Conservation (phyloP, 2,329 filamentous ascomycete species). For the Bipolaris bicolor region DNA sequence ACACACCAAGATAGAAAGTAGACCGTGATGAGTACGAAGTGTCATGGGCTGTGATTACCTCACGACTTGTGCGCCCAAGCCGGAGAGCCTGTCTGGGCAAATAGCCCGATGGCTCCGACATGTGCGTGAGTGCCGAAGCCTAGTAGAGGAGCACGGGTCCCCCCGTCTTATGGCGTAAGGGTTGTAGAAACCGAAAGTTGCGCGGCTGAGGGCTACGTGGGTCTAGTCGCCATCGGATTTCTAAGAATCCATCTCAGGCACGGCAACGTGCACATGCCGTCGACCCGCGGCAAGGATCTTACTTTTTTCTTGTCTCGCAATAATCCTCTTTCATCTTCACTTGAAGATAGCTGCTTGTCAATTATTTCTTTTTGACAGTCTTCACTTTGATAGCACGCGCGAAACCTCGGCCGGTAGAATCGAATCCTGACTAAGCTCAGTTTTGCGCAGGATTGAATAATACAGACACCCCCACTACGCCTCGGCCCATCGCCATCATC, state of each 20-base stretch:
- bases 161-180: neutral
- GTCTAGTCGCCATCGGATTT: conserved; percentile 33
- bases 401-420: neutral
- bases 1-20: conserved; percentile 15
- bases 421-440: neutral
- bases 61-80: conserved; percentile 9
- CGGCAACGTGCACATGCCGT: conserved; percentile 30
- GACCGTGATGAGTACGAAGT: conserved; percentile 25
- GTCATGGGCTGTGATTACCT: conserved; percentile 24
- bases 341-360: conserved; percentile 12
- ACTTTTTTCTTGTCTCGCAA: conserved; percentile 18
- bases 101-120: neutral
- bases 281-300: conserved; percentile 15
- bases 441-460: conserved; percentile 16
- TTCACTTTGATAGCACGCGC: conserved; percentile 14
- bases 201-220: conserved; percentile 12
- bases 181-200: conserved; percentile 6
- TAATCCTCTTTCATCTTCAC: conserved; percentile 18
- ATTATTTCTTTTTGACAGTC: neutral
- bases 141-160: conserved; percentile 8
- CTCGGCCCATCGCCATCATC: conserved; percentile 21
- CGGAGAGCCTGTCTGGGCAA: conserved; percentile 1
- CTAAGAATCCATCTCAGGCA: conserved; percentile 31
- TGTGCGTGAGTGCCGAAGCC: conserved; percentile 12
- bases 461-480: conserved; percentile 21